Evolutionary conservation across 1,284 basidiomycete genomes (phyloP), one percentile per base, ranked within the genome.

Genomic region (Malassezia arunalokei): DNA sequence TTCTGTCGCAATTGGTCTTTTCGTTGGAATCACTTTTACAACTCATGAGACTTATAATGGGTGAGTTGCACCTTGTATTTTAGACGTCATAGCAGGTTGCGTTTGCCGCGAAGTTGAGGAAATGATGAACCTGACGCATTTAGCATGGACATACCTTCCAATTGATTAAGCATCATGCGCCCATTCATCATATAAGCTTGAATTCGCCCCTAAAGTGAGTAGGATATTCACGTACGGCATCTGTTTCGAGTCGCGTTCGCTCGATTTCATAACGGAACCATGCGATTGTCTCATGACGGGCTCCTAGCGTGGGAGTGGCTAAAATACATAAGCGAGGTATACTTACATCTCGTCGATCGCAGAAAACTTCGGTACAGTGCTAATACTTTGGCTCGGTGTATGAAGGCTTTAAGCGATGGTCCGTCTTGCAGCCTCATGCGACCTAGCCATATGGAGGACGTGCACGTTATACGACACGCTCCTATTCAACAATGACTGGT

Each of bases 11-110:
- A 40, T 57, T 70, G 9, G 57, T 64, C 9, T 44, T 32, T 1
- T 59, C 58, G 28, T 37, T 68, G 9, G 66, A 71, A 37, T 43
- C 31, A 3, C 42, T 71, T 12, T 38, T 68, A 9, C 54, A 58
- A 27, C 48, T 63, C 43, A 63, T 59, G n/a, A 57, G 65, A 14
- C 40, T 41, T 24, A 57, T 71, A 49, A 58, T 68, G 7, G 68
- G 68, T 11, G 65, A 68, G 30, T 49, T 63, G 30, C 62, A 56
- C 15, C 58, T 71, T 40, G 28, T 71, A 24, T 6, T 43, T 5
- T 47, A 47, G n/a, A 27, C 11, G 33, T 35, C 5, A 35, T 15
- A 35, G 33, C 11, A 11, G 15, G 15, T 35, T 35, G 5, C 33
- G 33, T 35, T 35, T 35, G 12, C 52, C 52, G 5, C 52, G 41